A percentile compares a stretch with the other conserved stretches of the same genome.
Evolutionary conservation across 2,329 filamentous ascomycete genomes (phyloP).

Genomic region (Davidsoniella eucalypti): DNA sequence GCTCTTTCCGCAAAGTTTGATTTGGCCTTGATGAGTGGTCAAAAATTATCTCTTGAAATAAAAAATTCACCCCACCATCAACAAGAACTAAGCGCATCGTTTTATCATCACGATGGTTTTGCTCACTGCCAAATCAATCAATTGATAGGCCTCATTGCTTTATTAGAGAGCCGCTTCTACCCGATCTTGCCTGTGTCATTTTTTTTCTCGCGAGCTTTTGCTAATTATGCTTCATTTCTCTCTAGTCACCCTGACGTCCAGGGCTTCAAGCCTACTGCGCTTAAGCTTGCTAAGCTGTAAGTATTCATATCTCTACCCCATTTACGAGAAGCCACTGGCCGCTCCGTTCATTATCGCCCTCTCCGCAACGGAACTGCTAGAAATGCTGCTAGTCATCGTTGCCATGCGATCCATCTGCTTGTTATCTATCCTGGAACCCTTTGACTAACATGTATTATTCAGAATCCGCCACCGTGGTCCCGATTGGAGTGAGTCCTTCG

Average conservation of each 20-base stretch:
- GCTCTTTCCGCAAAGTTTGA: too few species aligned
- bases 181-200: too few species aligned
- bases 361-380: too few species aligned
- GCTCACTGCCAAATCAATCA: too few species aligned
- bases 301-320: conserved; percentile 21
- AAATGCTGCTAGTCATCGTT: background rate
- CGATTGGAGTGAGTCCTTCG: conserved; percentile 74
- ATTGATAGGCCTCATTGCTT: too few species aligned
- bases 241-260: conserved; percentile 75
- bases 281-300: conserved; percentile 88
- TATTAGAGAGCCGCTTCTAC: too few species aligned
- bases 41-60: too few species aligned
- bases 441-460: conserved; percentile 14
- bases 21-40: too few species aligned
- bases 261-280: conserved; percentile 88
- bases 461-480: conserved; percentile 91
- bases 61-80: too few species aligned
- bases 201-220: background rate
- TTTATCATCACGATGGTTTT: too few species aligned
- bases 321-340: background rate
- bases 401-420: background rate
- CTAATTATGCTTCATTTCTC: background rate
- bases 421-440: background rate
- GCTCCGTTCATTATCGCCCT: background rate
- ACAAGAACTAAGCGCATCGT: too few species aligned